Conservation (phyloP, 805 yeast genomes). For the Pichia manshurica region DNA sequence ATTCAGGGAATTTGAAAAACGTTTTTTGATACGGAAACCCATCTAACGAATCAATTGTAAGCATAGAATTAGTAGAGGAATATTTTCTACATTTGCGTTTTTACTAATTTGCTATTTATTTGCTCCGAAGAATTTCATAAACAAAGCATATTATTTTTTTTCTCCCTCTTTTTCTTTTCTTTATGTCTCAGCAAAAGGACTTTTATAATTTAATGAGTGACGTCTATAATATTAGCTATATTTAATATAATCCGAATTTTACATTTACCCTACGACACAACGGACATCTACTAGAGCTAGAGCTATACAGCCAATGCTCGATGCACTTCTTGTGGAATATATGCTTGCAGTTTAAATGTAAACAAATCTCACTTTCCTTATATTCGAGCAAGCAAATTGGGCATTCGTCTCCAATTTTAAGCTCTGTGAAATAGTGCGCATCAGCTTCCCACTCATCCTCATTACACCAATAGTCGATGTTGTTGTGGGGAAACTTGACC, state of each 20-base stretch:
- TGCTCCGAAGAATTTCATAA: too few species aligned
- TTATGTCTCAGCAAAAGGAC: too few species aligned
- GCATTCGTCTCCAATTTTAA: slow-evolving; percentile 34
- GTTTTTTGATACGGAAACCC: neutral
- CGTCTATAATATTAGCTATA: too few species aligned
- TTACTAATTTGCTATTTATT: too few species aligned
- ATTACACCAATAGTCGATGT: too few species aligned
- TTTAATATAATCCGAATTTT: neutral
- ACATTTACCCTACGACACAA: slow-evolving; percentile 40
- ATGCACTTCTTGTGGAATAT: slow-evolving; percentile 50
- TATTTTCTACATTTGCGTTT: too few species aligned
- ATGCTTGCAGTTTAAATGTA: slow-evolving; percentile 46
- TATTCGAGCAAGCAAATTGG: slow-evolving; percentile 50
- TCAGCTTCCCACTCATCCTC: neutral
- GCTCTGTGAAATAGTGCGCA: neutral
- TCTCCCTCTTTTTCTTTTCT: too few species aligned
- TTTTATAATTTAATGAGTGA: too few species aligned
- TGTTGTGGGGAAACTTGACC: too few species aligned
- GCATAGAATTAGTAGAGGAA: too few species aligned
- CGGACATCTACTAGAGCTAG: slow-evolving; percentile 50
- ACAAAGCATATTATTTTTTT: too few species aligned
- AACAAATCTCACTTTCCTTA: slow-evolving; percentile 39
- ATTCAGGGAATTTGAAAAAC: neutral
- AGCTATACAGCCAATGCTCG: slow-evolving; percentile 46
- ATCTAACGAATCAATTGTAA: too few species aligned